Evolutionary conservation across 129 eudicot species (phyloP), one percentile per base, ranked within the genome.

Genomic region (Pulicaria dysenterica): DNA sequence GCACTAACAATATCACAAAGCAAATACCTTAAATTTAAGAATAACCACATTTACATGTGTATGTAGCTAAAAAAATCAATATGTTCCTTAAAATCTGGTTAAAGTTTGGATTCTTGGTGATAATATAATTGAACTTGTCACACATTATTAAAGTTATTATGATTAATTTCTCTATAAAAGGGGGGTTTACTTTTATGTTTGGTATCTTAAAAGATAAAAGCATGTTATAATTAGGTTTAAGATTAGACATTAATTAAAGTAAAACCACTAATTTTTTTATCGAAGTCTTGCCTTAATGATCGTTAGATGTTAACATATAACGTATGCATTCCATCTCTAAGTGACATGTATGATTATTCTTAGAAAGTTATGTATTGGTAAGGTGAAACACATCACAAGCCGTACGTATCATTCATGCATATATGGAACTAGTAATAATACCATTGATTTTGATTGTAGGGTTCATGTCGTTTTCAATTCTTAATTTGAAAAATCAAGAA

Each of bases 161-260:
- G 31, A 24, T 24, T 24, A 24, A 39, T 7, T 0, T 17, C 69
- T 17, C 7, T 42, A 13, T 4, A 37, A 14, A 12, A 42, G 44
- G 3, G 2, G 19, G 4, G 44, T 11, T 0, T 6, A 67, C 31
- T 24, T 17, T 34, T n/a, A 4, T 45, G 67, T 58, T 58, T 3
- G 76, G 67, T 58, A 58, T 72, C 45, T 58, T 17, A 34, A 46
- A 47, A 67, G 58, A 47, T 31, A 67, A 67, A 72, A 72, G 58
- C 15, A 43, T 36, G 45, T n/a, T 54, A 43, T 36, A 15, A 19
- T 70, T 59, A 43, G 47, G 56, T 56, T 36, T 7, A 4, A 2
- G 16, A 45, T 38, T 72, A 6, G 42, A 45, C 58, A 39, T 15
- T 72, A 12, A 14, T 49, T 67, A 67, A 49, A 67, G 59, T 14